A percentile compares a stretch with the other conserved stretches of the same genome.
These are phyloP conservation scores for Scytalidium sp. DNA, from an alignment of 2,329 filamentous ascomycete genomes.

Conservation along the genomic window DNA sequence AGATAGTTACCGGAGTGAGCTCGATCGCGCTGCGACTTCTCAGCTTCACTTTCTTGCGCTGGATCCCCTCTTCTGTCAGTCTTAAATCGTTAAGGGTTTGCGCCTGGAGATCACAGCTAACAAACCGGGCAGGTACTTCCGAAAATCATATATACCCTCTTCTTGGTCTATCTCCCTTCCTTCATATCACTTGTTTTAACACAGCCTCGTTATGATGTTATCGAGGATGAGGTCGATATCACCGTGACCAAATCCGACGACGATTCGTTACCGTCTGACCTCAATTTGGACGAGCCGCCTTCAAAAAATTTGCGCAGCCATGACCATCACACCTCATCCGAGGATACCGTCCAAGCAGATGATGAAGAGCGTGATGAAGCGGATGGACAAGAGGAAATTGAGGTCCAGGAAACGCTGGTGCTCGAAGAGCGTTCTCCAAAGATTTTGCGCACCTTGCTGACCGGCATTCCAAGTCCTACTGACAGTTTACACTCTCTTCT, in stretches of 20 bases:
- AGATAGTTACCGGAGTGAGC: constrained; percentile 26
- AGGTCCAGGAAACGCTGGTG: constrained; percentile 61
- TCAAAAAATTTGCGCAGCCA: constrained; percentile 19
- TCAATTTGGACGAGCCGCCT: constrained; percentile 22
- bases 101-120: constrained; percentile 5
- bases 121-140: constrained; percentile 28
- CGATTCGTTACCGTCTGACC: constrained; percentile 25
- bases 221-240: constrained; percentile 58
- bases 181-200: constrained; percentile 58
- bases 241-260: constrained; percentile 44
- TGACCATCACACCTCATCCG: constrained; percentile 32
- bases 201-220: constrained; percentile 53
- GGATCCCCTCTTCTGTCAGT: constrained; percentile 38
- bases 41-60: constrained; percentile 59
- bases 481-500: constrained; percentile 62
- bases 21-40: constrained; percentile 49
- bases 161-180: constrained; percentile 63
- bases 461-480: constrained; percentile 72
- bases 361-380: too few relatives aligned
- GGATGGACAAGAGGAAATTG: constrained; percentile 50
- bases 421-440: constrained; percentile 54
- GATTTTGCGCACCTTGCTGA: constrained; percentile 64
- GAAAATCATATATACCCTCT: constrained; percentile 53
- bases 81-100: constrained; percentile 9
- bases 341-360: constrained; percentile 21